These are phyloP conservation scores for Fraxinus baroniana DNA, from an alignment of 305 asterid species.

Conservation along the genomic window DNA sequence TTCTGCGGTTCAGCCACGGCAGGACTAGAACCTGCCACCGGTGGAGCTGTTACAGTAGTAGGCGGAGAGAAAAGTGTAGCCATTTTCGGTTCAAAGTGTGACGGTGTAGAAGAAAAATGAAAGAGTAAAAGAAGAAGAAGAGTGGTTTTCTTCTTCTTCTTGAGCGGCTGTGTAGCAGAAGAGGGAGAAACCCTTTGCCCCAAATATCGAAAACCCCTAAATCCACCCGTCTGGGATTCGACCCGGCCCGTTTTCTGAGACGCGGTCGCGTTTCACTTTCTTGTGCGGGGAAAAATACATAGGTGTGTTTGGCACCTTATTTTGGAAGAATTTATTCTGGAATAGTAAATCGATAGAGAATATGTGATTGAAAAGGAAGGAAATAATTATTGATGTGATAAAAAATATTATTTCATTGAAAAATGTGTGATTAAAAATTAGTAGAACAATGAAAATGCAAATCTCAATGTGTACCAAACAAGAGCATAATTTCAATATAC, in stretches of 20 bases:
- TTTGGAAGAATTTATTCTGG: too few species aligned
- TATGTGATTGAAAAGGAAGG: too few species aligned
- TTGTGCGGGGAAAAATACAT: background rate
- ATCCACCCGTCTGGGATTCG: background rate
- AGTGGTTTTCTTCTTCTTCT: slow-evolving; percentile 6
- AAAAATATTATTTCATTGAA: too few species aligned
- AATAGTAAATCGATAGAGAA: too few species aligned
- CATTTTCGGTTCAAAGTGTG: slow-evolving; percentile 22
- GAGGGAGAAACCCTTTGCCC: slow-evolving; percentile 30
- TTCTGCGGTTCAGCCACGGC: slow-evolving; percentile 44
- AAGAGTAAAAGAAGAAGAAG: background rate
- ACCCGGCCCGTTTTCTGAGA: slow-evolving; percentile 28
- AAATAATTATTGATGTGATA: too few species aligned
- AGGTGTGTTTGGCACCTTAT: too few species aligned
- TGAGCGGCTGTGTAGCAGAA: slow-evolving; percentile 26
- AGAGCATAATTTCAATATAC: background rate
- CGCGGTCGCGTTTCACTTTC: background rate
- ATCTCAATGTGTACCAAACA: too few species aligned
- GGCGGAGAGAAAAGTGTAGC: slow-evolving; percentile 40
- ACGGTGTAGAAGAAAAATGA: background rate
- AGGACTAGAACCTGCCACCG: slow-evolving; percentile 43
- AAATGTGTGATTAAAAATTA: too few species aligned
- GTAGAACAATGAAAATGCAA: too few species aligned
- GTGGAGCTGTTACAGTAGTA: slow-evolving; percentile 15
- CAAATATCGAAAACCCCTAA: slow-evolving; percentile 30